Conservation (phyloP, 345 rosid species). For the Camelina neglecta region DNA sequence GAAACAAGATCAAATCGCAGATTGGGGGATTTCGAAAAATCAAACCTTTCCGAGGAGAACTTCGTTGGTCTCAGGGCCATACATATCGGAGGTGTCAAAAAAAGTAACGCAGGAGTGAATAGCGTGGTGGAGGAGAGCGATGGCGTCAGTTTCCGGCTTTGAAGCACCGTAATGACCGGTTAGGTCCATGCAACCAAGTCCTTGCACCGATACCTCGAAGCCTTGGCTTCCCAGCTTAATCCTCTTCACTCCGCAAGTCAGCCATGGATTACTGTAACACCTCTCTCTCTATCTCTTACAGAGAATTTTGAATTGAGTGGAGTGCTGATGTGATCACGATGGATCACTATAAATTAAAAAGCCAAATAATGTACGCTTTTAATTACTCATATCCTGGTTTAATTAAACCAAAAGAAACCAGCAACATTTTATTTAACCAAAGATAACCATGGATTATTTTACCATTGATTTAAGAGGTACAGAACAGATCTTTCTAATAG, state of each 20-base stretch:
- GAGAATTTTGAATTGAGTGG: neutral
- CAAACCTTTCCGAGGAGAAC: slow-evolving; percentile 47
- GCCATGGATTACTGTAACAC: slow-evolving; percentile 6
- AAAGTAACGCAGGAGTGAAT: slow-evolving; percentile 47
- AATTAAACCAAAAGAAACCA: too few relatives aligned
- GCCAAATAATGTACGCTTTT: too few relatives aligned
- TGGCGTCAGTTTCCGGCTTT: neutral
- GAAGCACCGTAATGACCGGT: slow-evolving; percentile 39
- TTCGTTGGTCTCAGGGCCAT: slow-evolving; percentile 50
- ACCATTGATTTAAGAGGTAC: neutral
- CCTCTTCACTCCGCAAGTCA: neutral
- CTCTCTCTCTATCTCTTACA: neutral
- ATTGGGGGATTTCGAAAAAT: neutral
- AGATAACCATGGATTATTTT: too few relatives aligned
- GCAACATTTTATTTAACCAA: too few relatives aligned
- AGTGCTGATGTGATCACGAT: neutral
- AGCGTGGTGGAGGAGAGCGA: slow-evolving; percentile 47
- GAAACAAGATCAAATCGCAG: neutral
- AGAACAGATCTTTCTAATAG: neutral
- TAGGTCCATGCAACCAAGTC: slow-evolving; percentile 52
- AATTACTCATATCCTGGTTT: neutral
- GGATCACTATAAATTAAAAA: neutral
- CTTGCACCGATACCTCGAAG: slow-evolving; percentile 45
- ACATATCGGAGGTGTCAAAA: slow-evolving; percentile 48
- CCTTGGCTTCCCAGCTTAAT: slow-evolving; percentile 34